Evolutionary conservation across 805 yeast species (phyloP), one percentile per base, ranked within the genome.

Genomic region (Barnettozyma californica): DNA sequence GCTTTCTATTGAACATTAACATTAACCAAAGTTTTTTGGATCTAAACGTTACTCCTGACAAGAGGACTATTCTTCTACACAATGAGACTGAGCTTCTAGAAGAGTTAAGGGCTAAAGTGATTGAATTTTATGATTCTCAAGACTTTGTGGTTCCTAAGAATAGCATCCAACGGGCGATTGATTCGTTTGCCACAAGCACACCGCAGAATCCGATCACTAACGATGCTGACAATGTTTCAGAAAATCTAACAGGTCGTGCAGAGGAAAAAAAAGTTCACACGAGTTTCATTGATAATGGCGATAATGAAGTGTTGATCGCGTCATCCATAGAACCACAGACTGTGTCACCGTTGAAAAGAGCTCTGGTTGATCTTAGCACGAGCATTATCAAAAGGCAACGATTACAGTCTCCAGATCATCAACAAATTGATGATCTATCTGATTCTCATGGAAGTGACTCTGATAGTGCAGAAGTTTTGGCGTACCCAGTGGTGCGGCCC

Each of bases 31-130:
- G 60, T 23, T 68, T 71, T 35, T 51, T 84, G n/a, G 99, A 94
- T 66, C 74, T 94, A 18, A 94, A 94, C 64, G 86, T 94, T 1
- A 83, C 96, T 0, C 98, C 99, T 0, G 97, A 94, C 63, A 94
- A 94, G 62, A 71, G 92, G 45, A 77, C 81, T 2, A 73, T 91
- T 2, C 61, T 87, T 57, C 61, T 90, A 2, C 89, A 83, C 50
- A 72, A 81, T 52, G 97, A 91, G 63, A 62, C 65, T 4, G 62
- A 68, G n/a, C 61, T 91, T 1, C 55, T 85, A 5, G 85, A 82
- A 31, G 66, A 67, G 1, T 53, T 92, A 5, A 70, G 79, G 46
- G 76, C 71, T n/a, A 63, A 69, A n/a, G 57, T 91, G 16, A 56
- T 60, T 0, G 61, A 63, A 1, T 73, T 76, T 48, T 87, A 77